phyloP scores from a whole-genome alignment of 441 rosid species.

The Gossypium laxum region DNA sequence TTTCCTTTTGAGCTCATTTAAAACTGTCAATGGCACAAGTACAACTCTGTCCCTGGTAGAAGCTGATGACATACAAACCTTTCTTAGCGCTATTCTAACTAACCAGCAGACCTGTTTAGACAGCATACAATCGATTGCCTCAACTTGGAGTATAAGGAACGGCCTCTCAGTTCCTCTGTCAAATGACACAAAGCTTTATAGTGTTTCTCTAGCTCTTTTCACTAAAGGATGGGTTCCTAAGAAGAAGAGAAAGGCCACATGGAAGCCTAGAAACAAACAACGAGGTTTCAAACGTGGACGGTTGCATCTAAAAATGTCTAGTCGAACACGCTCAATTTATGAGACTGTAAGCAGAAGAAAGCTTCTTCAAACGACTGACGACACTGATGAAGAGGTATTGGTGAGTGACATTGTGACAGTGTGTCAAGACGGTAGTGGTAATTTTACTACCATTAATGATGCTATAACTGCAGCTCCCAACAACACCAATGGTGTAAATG shows the following conservation, averaged over 20 bases:
- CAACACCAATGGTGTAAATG: constrained; percentile 37
- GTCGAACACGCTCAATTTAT: constrained; percentile 32
- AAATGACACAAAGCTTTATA: constrained; percentile 59
- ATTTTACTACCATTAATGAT: constrained; percentile 56
- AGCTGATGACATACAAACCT: constrained; percentile 59
- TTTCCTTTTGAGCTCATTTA: constrained; percentile 37
- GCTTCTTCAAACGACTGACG: constrained; percentile 23
- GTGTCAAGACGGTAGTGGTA: constrained; percentile 52
- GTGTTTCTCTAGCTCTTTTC: constrained; percentile 66
- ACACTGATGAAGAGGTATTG: constrained; percentile 16
- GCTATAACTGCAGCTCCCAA: constrained; percentile 70
- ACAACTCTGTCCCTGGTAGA: constrained; percentile 24
- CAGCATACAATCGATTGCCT: constrained; percentile 37
- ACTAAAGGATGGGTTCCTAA: constrained; percentile 57
- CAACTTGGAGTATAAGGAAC: constrained; percentile 38
- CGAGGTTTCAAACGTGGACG: constrained; percentile 35
- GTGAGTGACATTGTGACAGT: constrained; percentile 58
- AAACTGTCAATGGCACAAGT: constrained; percentile 34
- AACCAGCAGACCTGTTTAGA: constrained; percentile 54
- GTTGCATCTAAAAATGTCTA: constrained; percentile 48
- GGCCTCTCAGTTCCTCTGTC: constrained; percentile 44
- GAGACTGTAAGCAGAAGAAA: constrained; percentile 44
- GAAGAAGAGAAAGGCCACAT: constrained; percentile 14
- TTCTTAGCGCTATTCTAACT: constrained; percentile 50
- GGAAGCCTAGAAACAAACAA: constrained; percentile 25